A percentile compares a stretch with the other conserved stretches of the same genome.
These are phyloP conservation scores for Monosporascus sp. DNA, from an alignment of 2,329 filamentous ascomycete genomes.

Conservation along the genomic window DNA sequence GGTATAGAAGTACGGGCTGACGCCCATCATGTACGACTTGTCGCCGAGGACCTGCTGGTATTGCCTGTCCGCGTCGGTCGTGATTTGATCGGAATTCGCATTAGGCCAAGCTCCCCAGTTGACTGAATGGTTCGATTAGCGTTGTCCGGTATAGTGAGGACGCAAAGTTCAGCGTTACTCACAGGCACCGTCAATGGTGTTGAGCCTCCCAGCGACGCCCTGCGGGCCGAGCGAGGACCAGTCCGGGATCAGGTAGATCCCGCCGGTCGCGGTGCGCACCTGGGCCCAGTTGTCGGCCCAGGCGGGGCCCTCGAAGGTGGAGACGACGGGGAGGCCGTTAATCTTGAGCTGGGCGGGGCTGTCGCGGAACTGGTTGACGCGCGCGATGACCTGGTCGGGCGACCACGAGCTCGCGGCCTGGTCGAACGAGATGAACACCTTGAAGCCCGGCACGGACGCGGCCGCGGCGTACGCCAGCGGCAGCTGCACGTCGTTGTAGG, in stretches of 20 bases:
- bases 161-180: slow-evolving; percentile 4
- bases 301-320: slow-evolving; percentile 43
- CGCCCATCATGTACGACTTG: slow-evolving; percentile 46
- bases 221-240: slow-evolving; percentile 38
- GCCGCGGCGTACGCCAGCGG: slow-evolving; percentile 28
- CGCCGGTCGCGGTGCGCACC: slow-evolving; percentile 31
- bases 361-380: slow-evolving; percentile 32
- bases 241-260: slow-evolving; percentile 38
- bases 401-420: slow-evolving; percentile 24
- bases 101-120: slow-evolving; percentile 46
- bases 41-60: slow-evolving; percentile 32
- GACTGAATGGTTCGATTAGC: slow-evolving; percentile 23
- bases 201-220: slow-evolving; percentile 18
- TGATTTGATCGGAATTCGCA: slow-evolving; percentile 31
- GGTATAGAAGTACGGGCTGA: slow-evolving; percentile 35
- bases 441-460: slow-evolving; percentile 22
- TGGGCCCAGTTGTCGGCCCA: slow-evolving; percentile 36
- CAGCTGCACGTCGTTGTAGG: slow-evolving; percentile 19
- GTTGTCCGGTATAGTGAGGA: neutral
- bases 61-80: slow-evolving; percentile 30
- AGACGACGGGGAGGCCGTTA: slow-evolving; percentile 38
- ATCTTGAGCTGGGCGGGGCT: slow-evolving; percentile 34
- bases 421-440: slow-evolving; percentile 31
- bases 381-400: slow-evolving; percentile 18
- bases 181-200: slow-evolving; percentile 25